These are phyloP conservation scores for Pouteria glomerata DNA, from an alignment of 148 eudicot genomes.

Conservation along the genomic window DNA sequence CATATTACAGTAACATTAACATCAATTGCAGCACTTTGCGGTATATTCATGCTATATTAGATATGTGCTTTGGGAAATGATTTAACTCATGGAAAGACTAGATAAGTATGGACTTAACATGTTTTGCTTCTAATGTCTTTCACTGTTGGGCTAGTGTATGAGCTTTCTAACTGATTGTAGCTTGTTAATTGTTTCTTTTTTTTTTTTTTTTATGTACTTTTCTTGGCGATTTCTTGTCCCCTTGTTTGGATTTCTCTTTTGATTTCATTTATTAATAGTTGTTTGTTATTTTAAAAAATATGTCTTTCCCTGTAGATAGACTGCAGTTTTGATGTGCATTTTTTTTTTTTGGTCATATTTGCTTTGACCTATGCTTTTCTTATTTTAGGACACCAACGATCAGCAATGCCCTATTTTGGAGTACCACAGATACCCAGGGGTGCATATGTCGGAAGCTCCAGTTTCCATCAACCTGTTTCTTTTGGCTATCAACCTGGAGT, in stretches of 20 bases:
- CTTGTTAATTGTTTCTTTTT: no score
- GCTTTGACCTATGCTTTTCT: not conserved
- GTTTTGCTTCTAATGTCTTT: not conserved
- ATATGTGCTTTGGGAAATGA: not conserved
- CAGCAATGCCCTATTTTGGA: constrained; percentile 15
- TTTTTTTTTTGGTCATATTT: not conserved
- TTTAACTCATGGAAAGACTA: not conserved
- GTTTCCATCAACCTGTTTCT: constrained; percentile 18
- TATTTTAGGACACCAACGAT: constrained; percentile 15
- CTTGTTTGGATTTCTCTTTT: no score
- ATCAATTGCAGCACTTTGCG: not conserved
- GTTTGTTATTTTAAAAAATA: no score
- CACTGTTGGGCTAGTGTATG: no score
- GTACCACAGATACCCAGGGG: constrained; percentile 20
- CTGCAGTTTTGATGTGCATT: not conserved
- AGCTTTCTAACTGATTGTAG: no score
- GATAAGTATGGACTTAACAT: not conserved
- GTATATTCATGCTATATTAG: not conserved
- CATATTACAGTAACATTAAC: not conserved
- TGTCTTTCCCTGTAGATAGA: no score
- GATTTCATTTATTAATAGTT: no score
- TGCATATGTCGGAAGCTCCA: constrained; percentile 17
- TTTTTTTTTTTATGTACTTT: no score
- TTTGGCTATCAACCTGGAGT: constrained; percentile 24
- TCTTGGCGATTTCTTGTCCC: no score